Base-by-base conservation (phyloP, 2,329 filamentous ascomycete genomes). In the Colletotrichum scovillei region DNA sequence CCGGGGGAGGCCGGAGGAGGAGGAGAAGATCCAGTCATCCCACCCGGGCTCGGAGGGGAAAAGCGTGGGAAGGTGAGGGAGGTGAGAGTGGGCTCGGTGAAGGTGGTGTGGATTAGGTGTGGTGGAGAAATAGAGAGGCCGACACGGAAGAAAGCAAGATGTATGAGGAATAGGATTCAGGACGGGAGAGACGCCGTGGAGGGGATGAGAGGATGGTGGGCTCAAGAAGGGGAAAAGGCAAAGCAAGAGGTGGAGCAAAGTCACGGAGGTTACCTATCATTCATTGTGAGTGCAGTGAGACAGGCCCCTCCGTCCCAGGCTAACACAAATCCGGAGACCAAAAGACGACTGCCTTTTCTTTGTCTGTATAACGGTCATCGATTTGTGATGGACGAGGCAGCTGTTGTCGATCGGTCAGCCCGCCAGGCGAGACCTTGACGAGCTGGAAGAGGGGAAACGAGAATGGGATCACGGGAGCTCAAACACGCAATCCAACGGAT, bases 351-450 rank as follows among this genome's bases (percentile, higher is more conserved):
- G 22, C 56, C 38, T 58, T 58, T 64, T 56, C 66, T 72, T 69
- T 72, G 70, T 72, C 66, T 3, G 26, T 69, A 26, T 30, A 72
- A 72, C 70, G 66, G 70, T 72, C 70, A 69, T 72, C 38, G 66
- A 64, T 49, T 14, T n/a, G 59, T 49, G 49, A 35, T 58, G 53
- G n/a, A 19, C 22, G n/a, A 30, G 22, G 38, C 30, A 58, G 49
- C 30, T 30, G 26, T 5, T 30, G 59, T n/a, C 22, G 57, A 32
- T 22, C 35, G 57, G 52, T 63, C 28, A 16, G 16, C 28, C 24
- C 14, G 11, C n/a, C n/a, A 6, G 4, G 24, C 42, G 35, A 16
- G 42, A 22, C 6, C 19, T 49, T 12, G 38, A 60, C 22, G 38
- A 26, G 16, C 4, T 12, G 9, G 5, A 30, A 32, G n/a, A 32